Base-by-base conservation (phyloP, 2,329 filamentous ascomycete species). In the Apiospora koreana region DNA sequence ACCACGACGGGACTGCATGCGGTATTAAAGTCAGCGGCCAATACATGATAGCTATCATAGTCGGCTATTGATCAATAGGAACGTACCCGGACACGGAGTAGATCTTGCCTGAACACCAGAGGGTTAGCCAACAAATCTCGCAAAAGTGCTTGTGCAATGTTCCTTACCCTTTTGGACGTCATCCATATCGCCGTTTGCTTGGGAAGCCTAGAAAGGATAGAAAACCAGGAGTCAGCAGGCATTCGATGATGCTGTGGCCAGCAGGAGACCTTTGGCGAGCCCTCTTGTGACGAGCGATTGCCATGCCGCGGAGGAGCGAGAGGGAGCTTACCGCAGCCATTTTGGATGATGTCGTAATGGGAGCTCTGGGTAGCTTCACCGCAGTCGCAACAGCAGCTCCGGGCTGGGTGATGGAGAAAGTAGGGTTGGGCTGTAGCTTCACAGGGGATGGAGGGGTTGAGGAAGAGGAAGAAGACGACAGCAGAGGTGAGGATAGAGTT, bases 1-100 rank as follows among this genome's bases (percentile, higher is more conserved):
- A 99, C 89, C 78, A 99, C 92, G 87, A 99, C 96, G 80, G 96
- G 96, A 76, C 93, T 92, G 66, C 62, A 65, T 43, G 68, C 45
- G 65, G 67, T 31, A 68, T 68, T 74, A 68, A 67, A n/a, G 69
- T 85, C 77, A 85, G 82, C 72, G 71, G 72, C 74, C 68, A 69
- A 31, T 62, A n/a, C 54, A 62, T 38, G 6, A 62, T 46, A 58
- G 73, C 25, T 67, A 28, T 45, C 45, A 25, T 65, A 50, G 25
- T 16, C 28, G 16, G 43, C 69, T 38, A 38, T 45, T 69, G 67
- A 62, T 42, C 28, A 28, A 50, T 42, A 25, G 16, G 21, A 46
- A 68, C 66, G 41, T 68, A 68, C 67, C 67, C 91, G 74, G 87
- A 88, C 75, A 89, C 82, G 79, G 87, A 89, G 82, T 85, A 89